Percentiles rank a stretch among this genome's conserved stretches.
Evolutionary conservation across 495 filamentous ascomycete genomes (phyloP).

Genomic region (Talaromyces ruber): DNA sequence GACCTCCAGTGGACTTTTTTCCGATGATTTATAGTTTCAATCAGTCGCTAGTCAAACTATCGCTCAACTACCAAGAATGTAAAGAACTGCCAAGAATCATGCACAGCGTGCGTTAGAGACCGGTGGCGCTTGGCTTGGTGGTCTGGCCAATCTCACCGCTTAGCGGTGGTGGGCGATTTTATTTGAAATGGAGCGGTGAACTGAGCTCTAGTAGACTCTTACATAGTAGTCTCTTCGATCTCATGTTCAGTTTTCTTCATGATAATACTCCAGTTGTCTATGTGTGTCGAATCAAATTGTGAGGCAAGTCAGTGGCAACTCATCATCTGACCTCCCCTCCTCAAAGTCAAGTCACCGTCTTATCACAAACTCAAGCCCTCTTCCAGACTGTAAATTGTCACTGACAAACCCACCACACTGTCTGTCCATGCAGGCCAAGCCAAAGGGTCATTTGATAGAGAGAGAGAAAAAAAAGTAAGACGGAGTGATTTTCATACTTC

Average conservation of each 20-base stretch:
- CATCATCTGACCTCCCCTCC: not conserved
- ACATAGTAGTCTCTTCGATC: no score
- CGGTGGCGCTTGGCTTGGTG: not conserved
- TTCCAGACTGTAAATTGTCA: no score
- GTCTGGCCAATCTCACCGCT: not conserved
- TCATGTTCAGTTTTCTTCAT: no score
- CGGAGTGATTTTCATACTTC: not conserved
- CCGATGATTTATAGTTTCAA: not conserved
- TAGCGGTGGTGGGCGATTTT: not conserved
- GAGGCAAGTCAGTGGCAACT: not conserved
- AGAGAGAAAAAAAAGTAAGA: not conserved
- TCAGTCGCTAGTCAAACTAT: not conserved
- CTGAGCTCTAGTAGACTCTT: no score
- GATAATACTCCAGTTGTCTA: not conserved
- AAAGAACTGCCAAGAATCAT: not conserved
- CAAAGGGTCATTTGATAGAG: not conserved
- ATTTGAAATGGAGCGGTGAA: not conserved
- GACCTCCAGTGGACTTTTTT: not conserved
- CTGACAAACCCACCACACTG: not conserved
- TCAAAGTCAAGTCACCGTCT: not conserved
- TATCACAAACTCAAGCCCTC: not conserved
- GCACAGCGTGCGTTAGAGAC: not conserved
- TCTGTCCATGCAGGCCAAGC: not conserved
- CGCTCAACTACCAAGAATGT: not conserved
- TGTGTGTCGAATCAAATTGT: not conserved